Percentiles rank a stretch among this genome's conserved stretches.
Evolutionary conservation across 371 early-diverging fungal species (phyloP).

Genomic region (Gilbertella persicaria): DNA sequence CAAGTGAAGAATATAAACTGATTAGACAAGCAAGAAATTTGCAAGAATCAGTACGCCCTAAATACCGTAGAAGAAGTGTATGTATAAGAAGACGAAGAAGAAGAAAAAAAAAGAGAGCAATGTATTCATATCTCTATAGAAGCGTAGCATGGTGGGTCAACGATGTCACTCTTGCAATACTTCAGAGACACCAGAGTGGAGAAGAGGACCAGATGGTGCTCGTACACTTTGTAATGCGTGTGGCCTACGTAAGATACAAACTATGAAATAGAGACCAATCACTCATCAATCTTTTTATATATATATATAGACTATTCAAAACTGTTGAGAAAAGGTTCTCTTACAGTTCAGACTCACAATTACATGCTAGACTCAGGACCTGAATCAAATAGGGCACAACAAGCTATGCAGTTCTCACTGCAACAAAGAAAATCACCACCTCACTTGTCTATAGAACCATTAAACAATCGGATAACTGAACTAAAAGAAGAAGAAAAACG

Average conservation of each 20-base stretch:
- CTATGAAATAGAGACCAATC: neutral
- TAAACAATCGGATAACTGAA: neutral
- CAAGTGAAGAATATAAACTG: conserved; percentile 29
- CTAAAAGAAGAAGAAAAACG: neutral
- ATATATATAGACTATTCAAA: conserved; percentile 26
- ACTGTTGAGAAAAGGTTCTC: conserved; percentile 25
- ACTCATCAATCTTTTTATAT: conserved; percentile 7
- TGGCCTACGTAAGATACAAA: conserved; percentile 55
- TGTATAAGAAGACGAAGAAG: neutral
- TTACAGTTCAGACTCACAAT: conserved; percentile 30
- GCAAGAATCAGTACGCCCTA: conserved; percentile 24
- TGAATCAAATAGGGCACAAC: neutral
- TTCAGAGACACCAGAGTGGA: conserved; percentile 70
- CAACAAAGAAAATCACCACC: neutral
- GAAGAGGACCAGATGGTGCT: conserved; percentile 71
- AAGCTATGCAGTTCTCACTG: neutral
- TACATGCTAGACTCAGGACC: conserved; percentile 10
- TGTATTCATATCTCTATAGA: conserved; percentile 15
- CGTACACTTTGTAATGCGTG: conserved; percentile 72
- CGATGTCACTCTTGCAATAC: conserved; percentile 63
- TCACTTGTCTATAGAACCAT: neutral
- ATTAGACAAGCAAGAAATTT: conserved; percentile 41
- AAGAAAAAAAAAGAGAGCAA: neutral
- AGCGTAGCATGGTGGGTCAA: conserved; percentile 38
- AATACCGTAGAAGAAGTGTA: conserved; percentile 37